Base-by-base conservation (phyloP, 495 filamentous ascomycete genomes). In the Penicillium steckii region DNA sequence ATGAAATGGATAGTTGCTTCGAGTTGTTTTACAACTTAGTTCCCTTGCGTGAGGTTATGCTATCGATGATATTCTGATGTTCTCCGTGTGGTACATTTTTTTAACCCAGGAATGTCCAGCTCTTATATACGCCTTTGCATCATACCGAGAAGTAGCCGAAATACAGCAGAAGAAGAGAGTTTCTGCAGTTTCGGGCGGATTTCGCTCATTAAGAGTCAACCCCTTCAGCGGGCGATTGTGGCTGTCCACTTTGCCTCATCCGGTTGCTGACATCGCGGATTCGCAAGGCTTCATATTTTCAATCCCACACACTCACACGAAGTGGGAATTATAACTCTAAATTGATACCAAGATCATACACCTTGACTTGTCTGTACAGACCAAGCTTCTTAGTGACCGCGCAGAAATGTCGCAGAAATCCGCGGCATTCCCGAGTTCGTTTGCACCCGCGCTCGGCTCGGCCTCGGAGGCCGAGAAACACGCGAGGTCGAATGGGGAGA, bases 391-490 rank as follows among this genome's bases (percentile, higher is more conserved):
- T 27, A 27, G 5, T 27, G 4, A 10, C 10, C 26, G n/a, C 15
- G n/a, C 33, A 37, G n/a, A 24, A 13, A 58, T 61, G 61, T 50
- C 56, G 6, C 44, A 53, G 18, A 43, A 37, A 47, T 43, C 43
- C 15, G 45, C 46, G 49, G 4, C 44, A 35, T 37, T 37, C 33
- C 33, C 33, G 33, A 24, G 33, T 9, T 9, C 19, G 33, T 29
- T 8, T 22, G 32, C 18, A 15, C n/a, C 13, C 33, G 47, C 53
- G 48, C 30, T 17, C 42, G 30, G 29, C 23, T 65, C 61, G 61
- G 53, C 44, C 38, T 65, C 63, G 46, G 53, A 41, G 23, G 57
- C 68, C 70, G 70, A 73, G 49, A 72, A 69, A 57, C 47, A 44
- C 61, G 69, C 69, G 59, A 66, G 58, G 18, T 26, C 17, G 9